Percentiles rank a stretch among this genome's conserved stretches.
These are phyloP conservation scores for Crotalaria pallida DNA, from an alignment of 306 rosid species.

Conservation along the genomic window DNA sequence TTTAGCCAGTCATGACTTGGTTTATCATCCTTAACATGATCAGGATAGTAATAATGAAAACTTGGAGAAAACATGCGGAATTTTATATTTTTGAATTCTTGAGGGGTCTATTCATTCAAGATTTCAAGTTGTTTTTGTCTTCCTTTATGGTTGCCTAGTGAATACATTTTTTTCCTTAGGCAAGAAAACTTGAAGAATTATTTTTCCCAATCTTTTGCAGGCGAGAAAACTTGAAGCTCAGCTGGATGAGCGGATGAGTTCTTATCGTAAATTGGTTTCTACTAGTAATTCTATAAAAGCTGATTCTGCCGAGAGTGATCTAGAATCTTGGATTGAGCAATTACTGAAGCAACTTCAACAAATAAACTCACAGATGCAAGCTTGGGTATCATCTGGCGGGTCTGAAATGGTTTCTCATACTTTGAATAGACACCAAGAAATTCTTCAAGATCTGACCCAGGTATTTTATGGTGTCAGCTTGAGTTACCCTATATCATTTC, in stretches of 20 bases:
- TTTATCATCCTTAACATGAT: neutral
- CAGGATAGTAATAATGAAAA: neutral
- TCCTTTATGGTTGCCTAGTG: conserved; percentile 4
- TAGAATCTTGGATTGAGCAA: conserved; percentile 74
- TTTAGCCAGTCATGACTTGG: neutral
- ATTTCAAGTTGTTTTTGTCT: neutral
- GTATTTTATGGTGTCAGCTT: conserved; percentile 34
- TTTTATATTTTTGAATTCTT: neutral
- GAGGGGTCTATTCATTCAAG: neutral
- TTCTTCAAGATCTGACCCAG: conserved; percentile 97
- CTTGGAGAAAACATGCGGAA: neutral
- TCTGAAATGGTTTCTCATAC: conserved; percentile 99
- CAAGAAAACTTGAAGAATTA: conserved; percentile 10
- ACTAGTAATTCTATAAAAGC: conserved; percentile 62
- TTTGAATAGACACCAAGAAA: conserved; percentile 94
- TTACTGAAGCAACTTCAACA: conserved; percentile 85
- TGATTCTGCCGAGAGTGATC: conserved; percentile 57
- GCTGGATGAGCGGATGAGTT: conserved; percentile 88
- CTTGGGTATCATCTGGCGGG: conserved; percentile 96
- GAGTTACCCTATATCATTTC: neutral
- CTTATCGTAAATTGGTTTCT: conserved; percentile 80
- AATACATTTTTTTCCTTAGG: neutral
- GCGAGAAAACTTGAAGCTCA: conserved; percentile 96
- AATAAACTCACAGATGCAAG: conserved; percentile 96
- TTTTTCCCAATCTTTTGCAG: conserved; percentile 35